These are phyloP conservation scores for Euclidium syriacum DNA, from an alignment of 345 rosid species.

Conservation along the genomic window DNA sequence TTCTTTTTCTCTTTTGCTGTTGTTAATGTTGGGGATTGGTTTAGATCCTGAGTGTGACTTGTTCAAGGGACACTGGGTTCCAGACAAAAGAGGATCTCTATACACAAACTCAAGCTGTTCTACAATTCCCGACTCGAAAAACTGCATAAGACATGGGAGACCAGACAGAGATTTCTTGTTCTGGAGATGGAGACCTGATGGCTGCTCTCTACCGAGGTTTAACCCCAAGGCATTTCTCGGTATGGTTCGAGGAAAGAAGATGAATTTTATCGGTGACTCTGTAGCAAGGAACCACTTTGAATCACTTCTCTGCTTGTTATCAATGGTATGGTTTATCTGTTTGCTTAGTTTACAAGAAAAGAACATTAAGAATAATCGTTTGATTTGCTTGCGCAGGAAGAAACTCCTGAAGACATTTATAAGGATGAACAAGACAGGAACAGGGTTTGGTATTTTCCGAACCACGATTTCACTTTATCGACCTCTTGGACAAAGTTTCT, in stretches of 20 bases:
- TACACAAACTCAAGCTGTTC: slow-evolving; percentile 66
- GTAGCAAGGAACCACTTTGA: slow-evolving; percentile 90
- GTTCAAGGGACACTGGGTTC: slow-evolving; percentile 64
- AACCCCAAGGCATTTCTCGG: slow-evolving; percentile 46
- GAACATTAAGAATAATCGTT: background rate
- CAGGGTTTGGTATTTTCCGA: slow-evolving; percentile 61
- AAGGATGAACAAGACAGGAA: slow-evolving; percentile 55
- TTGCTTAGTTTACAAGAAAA: slow-evolving; percentile 20
- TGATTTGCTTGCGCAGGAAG: slow-evolving; percentile 44
- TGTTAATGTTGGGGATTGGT: slow-evolving; percentile 7
- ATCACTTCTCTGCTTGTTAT: slow-evolving; percentile 77
- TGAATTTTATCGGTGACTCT: slow-evolving; percentile 83
- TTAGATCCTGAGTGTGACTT: slow-evolving; percentile 48
- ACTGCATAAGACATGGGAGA: slow-evolving; percentile 71
- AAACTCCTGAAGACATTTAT: slow-evolving; percentile 47
- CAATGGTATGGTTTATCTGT: slow-evolving; percentile 37
- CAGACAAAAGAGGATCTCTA: slow-evolving; percentile 39
- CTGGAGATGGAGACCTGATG: slow-evolving; percentile 94
- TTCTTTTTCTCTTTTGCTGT: background rate
- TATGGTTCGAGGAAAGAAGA: slow-evolving; percentile 57
- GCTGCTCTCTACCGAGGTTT: slow-evolving; percentile 64
- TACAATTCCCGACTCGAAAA: slow-evolving; percentile 68
- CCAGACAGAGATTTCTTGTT: slow-evolving; percentile 53
- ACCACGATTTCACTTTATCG: slow-evolving; percentile 61
- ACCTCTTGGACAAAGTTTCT: slow-evolving; percentile 63